Base-by-base conservation (phyloP, 495 filamentous ascomycete genomes). In the Penicillium antarcticum region DNA sequence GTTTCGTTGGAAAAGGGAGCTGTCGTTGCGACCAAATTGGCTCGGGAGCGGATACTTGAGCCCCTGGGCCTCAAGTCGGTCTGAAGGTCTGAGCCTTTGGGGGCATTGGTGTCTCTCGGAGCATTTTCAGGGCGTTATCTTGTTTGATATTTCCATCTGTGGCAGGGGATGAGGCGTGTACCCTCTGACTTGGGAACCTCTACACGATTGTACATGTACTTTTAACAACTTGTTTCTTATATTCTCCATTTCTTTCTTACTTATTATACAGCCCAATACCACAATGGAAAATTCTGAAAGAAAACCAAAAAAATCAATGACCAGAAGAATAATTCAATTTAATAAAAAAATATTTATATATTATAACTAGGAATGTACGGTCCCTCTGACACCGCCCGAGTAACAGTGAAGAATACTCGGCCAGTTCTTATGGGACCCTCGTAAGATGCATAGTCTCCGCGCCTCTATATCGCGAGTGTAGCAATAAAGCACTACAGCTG, bases 371-470 rank as follows among this genome's bases (percentile, higher is more conserved):
- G 41, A 44, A 77, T 92, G 87, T 92, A 53, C 70, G 87, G 80
- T 81, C 75, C 87, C 86, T 92, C 88, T 92, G 88, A 94, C 88
- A 82, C 89, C 82, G 87, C 83, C 87, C 83, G 82, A 81, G 85
- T 85, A 88, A 90, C 75, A 71, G 66, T 46, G 55, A 75, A 70
- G 26, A 84, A 80, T 87, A 78, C 87, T 75, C 80, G 86, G 87
- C 82, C 88, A 87, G 88, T 83, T 94, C 88, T 92, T 91, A 94
- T 90, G 84, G 86, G 75, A 81, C 82, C 87, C 71, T 74, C 60
- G 48, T 45, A 78, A 82, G 73, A 80, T 67, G 58, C 66, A 42
- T 71, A 70, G 68, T 92, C 87, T 94, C 73, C 87, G 88, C 87
- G 74, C 73, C 86, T 73, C 83, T 72, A 76, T 87, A 94, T 94